Base-by-base conservation (phyloP, 2,329 filamentous ascomycete genomes). In the Beauveria caledonica region DNA sequence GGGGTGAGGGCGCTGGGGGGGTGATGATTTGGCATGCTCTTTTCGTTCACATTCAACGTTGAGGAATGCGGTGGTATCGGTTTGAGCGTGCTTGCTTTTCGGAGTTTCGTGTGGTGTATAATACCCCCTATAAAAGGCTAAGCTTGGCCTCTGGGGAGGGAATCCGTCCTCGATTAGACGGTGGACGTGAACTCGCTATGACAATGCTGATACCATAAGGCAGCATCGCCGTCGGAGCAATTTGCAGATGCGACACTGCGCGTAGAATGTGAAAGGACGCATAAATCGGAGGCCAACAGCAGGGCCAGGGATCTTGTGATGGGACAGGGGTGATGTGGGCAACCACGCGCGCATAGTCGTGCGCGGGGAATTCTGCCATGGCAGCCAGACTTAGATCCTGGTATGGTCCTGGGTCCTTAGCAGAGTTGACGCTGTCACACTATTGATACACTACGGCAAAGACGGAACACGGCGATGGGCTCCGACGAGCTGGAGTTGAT, bases 1-100 rank as follows among this genome's bases (percentile, higher is more conserved):
- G 88, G 84, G 11, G 80, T 90, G 61, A 78, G 84, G 64, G 72
- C 72, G 55, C 60, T 79, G 60, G 72, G 70, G 62, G 63, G 52
- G n/a, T 65, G 64, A 66, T 27, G 44, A 40, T 52, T 60, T 53
- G 27, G 9, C 3, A 15, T 39, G 21, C 7, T 51, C 1, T 19
- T 45, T 52, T 58, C 6, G 27, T 44, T 4, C 17, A 48, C 25
- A 29, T 29, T n/a, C n/a, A n/a, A 10, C 11, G 13, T 15, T 36
- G 33, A 9, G 3, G 6, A 39, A 11, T 23, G 42, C 10, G 39
- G 33, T 39, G 23, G 23, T 17, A 21, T 48, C 23, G 40, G 29
- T 29, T 53, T 36, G 19, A 5, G 25, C 3, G 9, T 29, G 44
- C 10, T 11, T 11, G 13, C 29, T 33, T 39, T 48, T 36, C 33